These are phyloP conservation scores for Salicornia ramosissima DNA, from an alignment of 148 eudicot genomes.

Conservation along the genomic window DNA sequence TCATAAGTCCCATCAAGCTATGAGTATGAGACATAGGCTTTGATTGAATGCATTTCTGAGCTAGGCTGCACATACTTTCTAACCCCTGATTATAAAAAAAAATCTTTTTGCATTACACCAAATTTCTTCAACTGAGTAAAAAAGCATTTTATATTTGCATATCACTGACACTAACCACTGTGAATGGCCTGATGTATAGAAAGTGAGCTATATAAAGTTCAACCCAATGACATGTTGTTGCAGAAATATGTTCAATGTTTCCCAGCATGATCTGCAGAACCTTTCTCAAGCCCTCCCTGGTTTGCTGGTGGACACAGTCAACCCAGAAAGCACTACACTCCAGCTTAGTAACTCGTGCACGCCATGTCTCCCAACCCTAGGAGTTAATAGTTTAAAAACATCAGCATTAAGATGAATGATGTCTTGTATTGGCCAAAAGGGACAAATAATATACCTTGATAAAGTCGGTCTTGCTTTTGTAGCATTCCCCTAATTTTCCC, in stretches of 20 bases:
- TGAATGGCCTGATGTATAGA: constrained; percentile 85
- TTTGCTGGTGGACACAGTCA: constrained; percentile 72
- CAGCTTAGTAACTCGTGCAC: constrained; percentile 77
- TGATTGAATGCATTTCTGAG: constrained; percentile 79
- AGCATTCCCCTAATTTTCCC: constrained; percentile 81
- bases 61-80: constrained; percentile 76
- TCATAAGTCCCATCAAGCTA: constrained; percentile 62
- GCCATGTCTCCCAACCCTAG: constrained; percentile 98
- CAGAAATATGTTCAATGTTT: constrained; percentile 52
- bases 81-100: constrained; percentile 67
- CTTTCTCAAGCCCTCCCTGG: constrained; percentile 69
- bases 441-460: constrained; percentile 46
- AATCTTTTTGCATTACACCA: background rate
- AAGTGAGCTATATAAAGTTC: constrained; percentile 79
- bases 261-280: constrained; percentile 89
- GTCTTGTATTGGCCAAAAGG: background rate
- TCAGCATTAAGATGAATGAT: constrained; percentile 8
- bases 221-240: constrained; percentile 74
- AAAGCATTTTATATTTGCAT: background rate
- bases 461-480: constrained; percentile 67
- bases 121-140: background rate
- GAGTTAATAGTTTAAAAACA: background rate
- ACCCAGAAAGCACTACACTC: constrained; percentile 95
- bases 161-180: constrained; percentile 81
- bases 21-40: constrained; percentile 58